Evolutionary conservation across 345 rosid species (phyloP), one percentile per base, ranked within the genome.

Genomic region (Trapa bicornis): DNA sequence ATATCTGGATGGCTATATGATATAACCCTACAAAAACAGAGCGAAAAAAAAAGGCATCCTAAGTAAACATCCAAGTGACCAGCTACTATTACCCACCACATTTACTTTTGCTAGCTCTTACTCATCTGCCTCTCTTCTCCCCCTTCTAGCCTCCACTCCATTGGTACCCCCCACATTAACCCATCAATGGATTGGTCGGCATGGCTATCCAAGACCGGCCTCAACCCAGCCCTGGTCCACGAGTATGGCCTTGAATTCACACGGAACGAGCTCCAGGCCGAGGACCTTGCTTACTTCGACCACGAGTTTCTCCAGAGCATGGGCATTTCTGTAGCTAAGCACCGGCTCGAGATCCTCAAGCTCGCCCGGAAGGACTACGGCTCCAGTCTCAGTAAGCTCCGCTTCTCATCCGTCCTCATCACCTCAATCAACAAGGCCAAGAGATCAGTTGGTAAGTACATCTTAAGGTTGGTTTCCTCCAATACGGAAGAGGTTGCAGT

Each of bases 341-440:
- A 92, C 68, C 77, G 98, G 62, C 82, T 82, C 17, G 91, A 92
- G 77, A 92, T 92, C 50, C 87, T 92, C 71, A 92, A 86, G 78
- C 81, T 85, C 15, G 86, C 87, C n/a, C 76, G 67, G 65, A 86
- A 74, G 70, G 91, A 87, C 29, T 22, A 22, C 67, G 47, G 35
- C 22, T 72, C 70, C 10, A 60, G 29, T 22, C 29, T 22, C 29
- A 22, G 29, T 22, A 22, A 22, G 29, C 29, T 22, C 29, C 67
- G 48, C 38, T 41, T 81, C 54, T 81, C 82, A 47, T 22, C 29
- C 29, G 84, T 73, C 73, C 80, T 92, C 68, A 37, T 80, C 12
- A 67, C 45, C 29, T 79, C 84, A 11, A 68, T 88, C 61, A 74
- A 45, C 65, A 84, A 47, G 52, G 75, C 87, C 48, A 83, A 74